Conservation (phyloP, 108 stramenopile species). For the Aurantiochytrium sp. region DNA sequence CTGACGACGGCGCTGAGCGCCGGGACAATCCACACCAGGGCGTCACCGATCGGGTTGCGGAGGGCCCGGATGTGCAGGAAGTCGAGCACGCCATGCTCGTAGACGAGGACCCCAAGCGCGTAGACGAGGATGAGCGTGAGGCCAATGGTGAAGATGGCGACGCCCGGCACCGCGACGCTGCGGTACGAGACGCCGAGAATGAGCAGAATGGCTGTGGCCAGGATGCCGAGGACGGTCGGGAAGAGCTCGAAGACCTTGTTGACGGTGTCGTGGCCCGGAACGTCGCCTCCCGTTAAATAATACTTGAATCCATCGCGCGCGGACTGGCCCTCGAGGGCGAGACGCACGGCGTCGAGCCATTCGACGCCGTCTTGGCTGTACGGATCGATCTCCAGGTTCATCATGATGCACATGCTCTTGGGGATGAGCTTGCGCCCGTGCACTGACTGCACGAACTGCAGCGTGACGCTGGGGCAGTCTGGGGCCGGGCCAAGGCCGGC, state of each 20-base stretch:
- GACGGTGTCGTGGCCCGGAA: neutral
- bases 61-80: neutral
- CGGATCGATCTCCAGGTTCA: neutral
- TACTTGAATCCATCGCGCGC: neutral
- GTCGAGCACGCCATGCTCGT: neutral
- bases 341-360: neutral
- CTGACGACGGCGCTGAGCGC: neutral
- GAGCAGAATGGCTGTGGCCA: neutral
- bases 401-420: neutral
- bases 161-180: neutral
- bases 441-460: neutral
- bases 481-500: neutral
- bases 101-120: neutral
- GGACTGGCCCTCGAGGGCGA: neutral
- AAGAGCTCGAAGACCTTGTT: constrained; percentile 27
- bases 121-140: neutral
- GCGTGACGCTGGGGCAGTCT: neutral
- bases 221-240: neutral
- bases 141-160: neutral
- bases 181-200: constrained; percentile 11
- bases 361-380: neutral
- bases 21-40: neutral
- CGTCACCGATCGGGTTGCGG: neutral
- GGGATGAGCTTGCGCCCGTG: neutral
- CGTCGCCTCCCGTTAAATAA: neutral